phyloP scores from a whole-genome alignment of 331 rosid genomes.

The Erythrophleum ivorense region DNA sequence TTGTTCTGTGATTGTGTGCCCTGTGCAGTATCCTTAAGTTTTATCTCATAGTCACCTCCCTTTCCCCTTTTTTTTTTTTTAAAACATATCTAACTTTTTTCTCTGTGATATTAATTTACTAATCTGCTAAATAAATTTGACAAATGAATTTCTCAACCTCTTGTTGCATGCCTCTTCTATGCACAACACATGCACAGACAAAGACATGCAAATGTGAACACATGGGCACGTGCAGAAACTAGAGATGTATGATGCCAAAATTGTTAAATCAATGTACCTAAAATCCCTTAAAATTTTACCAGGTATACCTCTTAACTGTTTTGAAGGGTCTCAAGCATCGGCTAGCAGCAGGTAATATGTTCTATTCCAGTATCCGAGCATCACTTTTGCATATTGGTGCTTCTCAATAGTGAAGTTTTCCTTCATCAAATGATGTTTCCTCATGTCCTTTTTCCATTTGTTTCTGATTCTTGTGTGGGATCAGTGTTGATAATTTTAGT shows the following conservation, averaged over 20 bases:
- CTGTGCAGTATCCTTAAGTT: conserved; percentile 5
- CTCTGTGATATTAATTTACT: conserved; percentile 12
- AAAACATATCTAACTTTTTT: background rate
- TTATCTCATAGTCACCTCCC: conserved; percentile 16
- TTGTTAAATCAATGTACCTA: conserved; percentile 38
- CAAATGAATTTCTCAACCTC: conserved; percentile 28
- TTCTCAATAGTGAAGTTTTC: conserved; percentile 29
- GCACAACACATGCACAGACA: background rate
- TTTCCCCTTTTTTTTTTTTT: background rate
- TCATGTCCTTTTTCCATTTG: background rate
- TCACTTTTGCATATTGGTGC: conserved; percentile 22
- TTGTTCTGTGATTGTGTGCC: background rate
- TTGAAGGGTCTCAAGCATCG: conserved; percentile 93
- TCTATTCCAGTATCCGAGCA: conserved; percentile 26
- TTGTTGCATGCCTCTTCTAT: conserved; percentile 24
- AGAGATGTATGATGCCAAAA: conserved; percentile 30
- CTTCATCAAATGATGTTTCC: conserved; percentile 9
- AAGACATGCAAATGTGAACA: conserved; percentile 23
- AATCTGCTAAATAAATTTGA: conserved; percentile 27
- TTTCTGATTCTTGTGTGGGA: conserved; percentile 26
- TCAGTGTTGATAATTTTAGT: background rate
- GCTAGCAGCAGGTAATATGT: conserved; percentile 86
- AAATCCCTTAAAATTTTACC: conserved; percentile 55
- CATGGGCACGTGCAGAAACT: conserved; percentile 18
- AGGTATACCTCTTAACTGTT: conserved; percentile 91